Conservation (phyloP, 2,329 filamentous ascomycete genomes). For the Neodidymelliopsis sp. region DNA sequence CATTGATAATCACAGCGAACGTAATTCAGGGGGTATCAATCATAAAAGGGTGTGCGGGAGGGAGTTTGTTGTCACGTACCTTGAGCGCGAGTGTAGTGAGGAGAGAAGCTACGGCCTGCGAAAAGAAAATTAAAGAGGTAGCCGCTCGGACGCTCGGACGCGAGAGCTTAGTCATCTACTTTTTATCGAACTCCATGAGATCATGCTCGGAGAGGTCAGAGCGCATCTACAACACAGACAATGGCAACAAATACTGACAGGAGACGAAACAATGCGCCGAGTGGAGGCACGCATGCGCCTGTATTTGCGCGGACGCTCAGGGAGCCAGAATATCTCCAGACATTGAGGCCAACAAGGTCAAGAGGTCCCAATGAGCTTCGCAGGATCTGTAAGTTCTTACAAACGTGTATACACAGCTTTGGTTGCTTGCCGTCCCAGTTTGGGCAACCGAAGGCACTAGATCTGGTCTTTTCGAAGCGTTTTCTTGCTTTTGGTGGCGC, state of each 20-base stretch:
- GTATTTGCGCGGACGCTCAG: conserved; percentile 66
- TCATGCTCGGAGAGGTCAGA: conserved; percentile 14
- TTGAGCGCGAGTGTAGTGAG: conserved; percentile 29
- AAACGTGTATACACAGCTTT: neutral
- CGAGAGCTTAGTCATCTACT: conserved; percentile 33
- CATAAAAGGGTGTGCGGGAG: conserved; percentile 46
- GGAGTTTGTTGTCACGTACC: conserved; percentile 30
- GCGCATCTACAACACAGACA: conserved; percentile 14
- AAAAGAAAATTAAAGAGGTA: conserved; percentile 37
- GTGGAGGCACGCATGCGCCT: conserved; percentile 77
- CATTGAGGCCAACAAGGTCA: conserved; percentile 61
- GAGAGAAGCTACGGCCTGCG: conserved; percentile 28
- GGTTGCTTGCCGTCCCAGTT: neutral
- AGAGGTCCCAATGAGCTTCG: conserved; percentile 75
- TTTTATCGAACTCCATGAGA: conserved; percentile 24
- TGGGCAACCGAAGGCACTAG: neutral
- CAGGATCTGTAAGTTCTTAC: conserved; percentile 76
- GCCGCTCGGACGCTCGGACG: conserved; percentile 29
- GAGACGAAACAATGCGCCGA: conserved; percentile 87
- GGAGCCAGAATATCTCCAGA: conserved; percentile 55
- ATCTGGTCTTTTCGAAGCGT: neutral
- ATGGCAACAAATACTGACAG: conserved; percentile 64
- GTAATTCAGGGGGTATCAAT: conserved; percentile 61
- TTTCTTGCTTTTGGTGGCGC: neutral
- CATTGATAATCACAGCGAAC: conserved; percentile 63